phyloP scores from a whole-genome alignment of 352 stramenopile genomes.

The Globisporangium spiculum region DNA sequence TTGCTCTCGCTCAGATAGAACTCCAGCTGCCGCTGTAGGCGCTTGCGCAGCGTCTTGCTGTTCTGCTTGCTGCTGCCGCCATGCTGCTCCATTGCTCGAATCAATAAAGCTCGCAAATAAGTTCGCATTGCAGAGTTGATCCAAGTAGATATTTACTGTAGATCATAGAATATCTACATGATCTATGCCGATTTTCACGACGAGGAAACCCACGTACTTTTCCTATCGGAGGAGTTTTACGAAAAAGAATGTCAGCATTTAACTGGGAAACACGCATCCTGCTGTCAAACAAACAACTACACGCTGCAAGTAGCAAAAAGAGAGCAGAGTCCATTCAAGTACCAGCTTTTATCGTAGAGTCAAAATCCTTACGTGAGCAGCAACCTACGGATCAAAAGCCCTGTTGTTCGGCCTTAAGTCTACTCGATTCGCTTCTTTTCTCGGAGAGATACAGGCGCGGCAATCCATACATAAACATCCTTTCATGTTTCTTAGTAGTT shows the following conservation, averaged over 20 bases:
- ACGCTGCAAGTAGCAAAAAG: background rate
- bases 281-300: background rate
- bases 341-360: background rate
- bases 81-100: conserved; percentile 15
- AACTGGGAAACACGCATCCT: no score
- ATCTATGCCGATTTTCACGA: background rate
- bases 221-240: no score
- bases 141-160: background rate
- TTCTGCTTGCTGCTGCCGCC: conserved; percentile 7
- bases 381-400: background rate
- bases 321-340: background rate
- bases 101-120: background rate
- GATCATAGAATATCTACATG: background rate
- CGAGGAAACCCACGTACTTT: no score
- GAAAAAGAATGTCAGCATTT: no score
- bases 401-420: background rate
- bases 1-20: conserved; percentile 81
- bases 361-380: background rate
- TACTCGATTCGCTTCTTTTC: background rate
- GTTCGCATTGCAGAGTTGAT: background rate
- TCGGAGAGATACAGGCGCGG: background rate
- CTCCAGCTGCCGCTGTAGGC: conserved; percentile 77
- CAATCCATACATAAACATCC: background rate
- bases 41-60: conserved; percentile 64
- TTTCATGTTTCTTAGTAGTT: background rate